Evolutionary conservation across 2,329 filamentous ascomycete species (phyloP), one percentile per base, ranked within the genome.

Genomic region (Fusarium longipes): DNA sequence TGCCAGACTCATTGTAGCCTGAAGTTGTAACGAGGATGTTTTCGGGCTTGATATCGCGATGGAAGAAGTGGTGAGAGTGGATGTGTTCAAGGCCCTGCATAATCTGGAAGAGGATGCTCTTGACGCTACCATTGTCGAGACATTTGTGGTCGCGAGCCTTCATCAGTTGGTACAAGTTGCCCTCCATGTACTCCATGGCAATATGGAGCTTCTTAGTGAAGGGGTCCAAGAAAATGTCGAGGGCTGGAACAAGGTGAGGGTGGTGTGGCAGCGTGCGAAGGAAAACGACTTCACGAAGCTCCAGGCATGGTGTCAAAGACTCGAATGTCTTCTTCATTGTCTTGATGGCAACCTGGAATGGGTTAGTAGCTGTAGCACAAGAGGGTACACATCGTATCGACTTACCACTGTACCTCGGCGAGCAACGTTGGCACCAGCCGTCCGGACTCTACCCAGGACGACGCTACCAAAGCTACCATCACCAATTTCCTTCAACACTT

Each of bases 291-390:
- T 99, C 96, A 65, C 96, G 91, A 53, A 99, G 87, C 79, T 99
- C 96, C 67, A 97, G 82, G 78, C 96, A 99, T 51, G 93, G 91
- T 17, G 87, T 83, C 76, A 97, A 93, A 3, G 93, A 97, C 73
- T 98, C 94, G 74, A 98, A 99, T 0, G 91, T 94, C 87, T 99
- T 99, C 86, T 99, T 99, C 96, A 99, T 99, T 8, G 96, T 98
- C 82, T 99, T 99, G 82, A 99, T 97, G 40, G 96, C 96, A 74
- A 99, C 92, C 96, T 98, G 55, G 57, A 54, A 57, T 38, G 44
- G 55, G 65, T 73, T 65, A 71, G 29, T 51, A 45, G 44, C 49
- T 57, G 53, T 68, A 57, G 56, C 52, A 56, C 50, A 52, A 55
- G 35, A 44, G 62, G 57, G 22, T 40, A 39, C 58, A 53, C 53